Evolutionary conservation across 352 stramenopile genomes (phyloP).

Genomic region (Phytopythium ostracodes): DNA sequence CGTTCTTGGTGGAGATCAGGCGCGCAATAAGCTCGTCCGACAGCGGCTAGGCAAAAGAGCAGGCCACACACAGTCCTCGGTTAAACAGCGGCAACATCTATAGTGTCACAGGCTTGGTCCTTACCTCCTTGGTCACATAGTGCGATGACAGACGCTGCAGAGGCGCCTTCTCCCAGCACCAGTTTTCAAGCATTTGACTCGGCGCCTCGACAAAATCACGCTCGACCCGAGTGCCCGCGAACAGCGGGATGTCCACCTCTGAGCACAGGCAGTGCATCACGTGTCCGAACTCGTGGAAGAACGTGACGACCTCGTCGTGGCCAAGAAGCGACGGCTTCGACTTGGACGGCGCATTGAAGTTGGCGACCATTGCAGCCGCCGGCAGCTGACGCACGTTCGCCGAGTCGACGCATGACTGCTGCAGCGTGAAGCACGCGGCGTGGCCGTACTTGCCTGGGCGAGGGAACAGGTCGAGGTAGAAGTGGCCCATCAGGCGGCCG

Average conservation of each 20-base stretch:
- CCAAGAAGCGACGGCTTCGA: constrained; percentile 73
- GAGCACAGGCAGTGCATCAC: constrained; percentile 90
- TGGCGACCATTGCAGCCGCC: constrained; percentile 88
- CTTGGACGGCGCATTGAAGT: constrained; percentile 83
- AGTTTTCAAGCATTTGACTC: constrained; percentile 91
- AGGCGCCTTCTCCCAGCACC: constrained; percentile 86
- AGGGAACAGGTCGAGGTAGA: constrained; percentile 88
- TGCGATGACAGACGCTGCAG: constrained; percentile 85
- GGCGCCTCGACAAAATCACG: constrained; percentile 90
- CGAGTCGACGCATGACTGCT: constrained; percentile 75
- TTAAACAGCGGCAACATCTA: neutral
- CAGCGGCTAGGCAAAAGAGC: constrained; percentile 43
- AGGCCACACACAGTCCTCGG: constrained; percentile 8
- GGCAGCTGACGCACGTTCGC: constrained; percentile 47
- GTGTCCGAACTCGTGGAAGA: constrained; percentile 90
- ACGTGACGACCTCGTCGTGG: constrained; percentile 86
- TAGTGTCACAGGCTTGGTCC: neutral
- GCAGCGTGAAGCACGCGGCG: constrained; percentile 86
- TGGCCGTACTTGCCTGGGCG: constrained; percentile 86
- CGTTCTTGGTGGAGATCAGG: constrained; percentile 87
- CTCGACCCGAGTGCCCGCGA: constrained; percentile 75
- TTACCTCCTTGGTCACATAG: constrained; percentile 64
- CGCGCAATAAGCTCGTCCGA: constrained; percentile 75
- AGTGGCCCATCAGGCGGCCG: constrained; percentile 71
- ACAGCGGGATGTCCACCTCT: constrained; percentile 71